Evolutionary conservation across 106 monocot genomes (phyloP).

Genomic region (Allium sativum): DNA sequence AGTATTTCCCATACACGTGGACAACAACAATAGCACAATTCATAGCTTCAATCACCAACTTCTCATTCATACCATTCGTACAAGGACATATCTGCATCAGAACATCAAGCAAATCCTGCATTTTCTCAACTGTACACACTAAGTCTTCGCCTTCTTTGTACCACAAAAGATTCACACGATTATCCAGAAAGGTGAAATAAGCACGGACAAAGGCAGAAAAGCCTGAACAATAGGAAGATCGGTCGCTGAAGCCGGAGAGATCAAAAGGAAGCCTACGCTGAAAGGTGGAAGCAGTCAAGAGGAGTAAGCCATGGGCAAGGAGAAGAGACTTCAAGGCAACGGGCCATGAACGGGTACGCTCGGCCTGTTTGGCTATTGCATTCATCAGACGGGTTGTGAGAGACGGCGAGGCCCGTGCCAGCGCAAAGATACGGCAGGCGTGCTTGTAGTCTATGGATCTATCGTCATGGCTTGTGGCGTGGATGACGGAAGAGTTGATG

Average conservation of each 20-base stretch:
- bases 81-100: constrained; percentile 71
- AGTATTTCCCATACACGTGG: too few relatives aligned
- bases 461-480: constrained; percentile 89
- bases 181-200: constrained; percentile 72
- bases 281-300: constrained; percentile 18
- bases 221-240: constrained; percentile 18
- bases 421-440: constrained; percentile 52
- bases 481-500: constrained; percentile 52
- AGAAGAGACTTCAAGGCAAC: constrained; percentile 81
- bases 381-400: constrained; percentile 37
- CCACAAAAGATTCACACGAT: constrained; percentile 25
- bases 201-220: constrained; percentile 66
- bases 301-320: constrained; percentile 64
- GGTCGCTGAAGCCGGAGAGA: constrained; percentile 59
- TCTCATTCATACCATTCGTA: constrained; percentile 39
- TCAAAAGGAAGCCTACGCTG: constrained; percentile 63
- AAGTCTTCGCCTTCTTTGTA: background rate
- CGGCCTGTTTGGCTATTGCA: constrained; percentile 37
- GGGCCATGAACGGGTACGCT: constrained; percentile 54
- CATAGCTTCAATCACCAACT: constrained; percentile 71
- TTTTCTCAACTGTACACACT: constrained; percentile 13
- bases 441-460: constrained; percentile 51
- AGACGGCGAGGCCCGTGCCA: constrained; percentile 43
- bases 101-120: constrained; percentile 48
- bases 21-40: constrained; percentile 57